Evolutionary conservation across 768 basidiomycete genomes (phyloP), one percentile per base, ranked within the genome.

Genomic region (Xerocomellus intermedius): DNA sequence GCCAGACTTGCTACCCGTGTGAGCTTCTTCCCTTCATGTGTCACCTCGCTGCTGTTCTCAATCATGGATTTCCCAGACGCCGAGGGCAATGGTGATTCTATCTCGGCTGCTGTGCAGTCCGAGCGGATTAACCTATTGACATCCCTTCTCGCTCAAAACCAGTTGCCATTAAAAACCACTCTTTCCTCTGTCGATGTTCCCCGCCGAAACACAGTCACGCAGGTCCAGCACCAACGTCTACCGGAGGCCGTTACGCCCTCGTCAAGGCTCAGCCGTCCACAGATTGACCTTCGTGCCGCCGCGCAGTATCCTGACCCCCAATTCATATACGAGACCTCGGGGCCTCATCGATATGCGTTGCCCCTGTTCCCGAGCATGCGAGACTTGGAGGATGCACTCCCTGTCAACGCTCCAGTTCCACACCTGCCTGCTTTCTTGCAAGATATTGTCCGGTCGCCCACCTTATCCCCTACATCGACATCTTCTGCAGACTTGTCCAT

Each of bases 1-100:
- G 91, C 74, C 91, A 93, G 77, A 91, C 89, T 10, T 93, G 91
- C 71, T 82, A 83, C 56, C 90, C 91, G 45, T 92, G 89, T 90
- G 64, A 59, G 86, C 79, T 55, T 51, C 55, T 55, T 54, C 4
- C 8, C 30, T 22, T 39, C 50, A 38, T 28, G 13, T 45, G 51
- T 52, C 55, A 43, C 32, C 48, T 52, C 52, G 38, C 49, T 51
- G 30, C 45, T 17, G 52, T 51, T 50, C 54, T 67, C 42, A 43
- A 36, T 12, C 16, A 65, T 50, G 10, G 13, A 28, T 33, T 19
- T 24, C 10, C 13, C 57, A 91, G 89, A 91, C 59, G 91, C 91
- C 13, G 91, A 93, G 66, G 91, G 91, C 2, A 92, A 93, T 62
- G 89, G 89, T 4, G 91, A 93, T 69, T 91, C 89, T 4, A 89